phyloP scores from a whole-genome alignment of 1,284 basidiomycete genomes.

The Neotropicomus parvogracilis region DNA sequence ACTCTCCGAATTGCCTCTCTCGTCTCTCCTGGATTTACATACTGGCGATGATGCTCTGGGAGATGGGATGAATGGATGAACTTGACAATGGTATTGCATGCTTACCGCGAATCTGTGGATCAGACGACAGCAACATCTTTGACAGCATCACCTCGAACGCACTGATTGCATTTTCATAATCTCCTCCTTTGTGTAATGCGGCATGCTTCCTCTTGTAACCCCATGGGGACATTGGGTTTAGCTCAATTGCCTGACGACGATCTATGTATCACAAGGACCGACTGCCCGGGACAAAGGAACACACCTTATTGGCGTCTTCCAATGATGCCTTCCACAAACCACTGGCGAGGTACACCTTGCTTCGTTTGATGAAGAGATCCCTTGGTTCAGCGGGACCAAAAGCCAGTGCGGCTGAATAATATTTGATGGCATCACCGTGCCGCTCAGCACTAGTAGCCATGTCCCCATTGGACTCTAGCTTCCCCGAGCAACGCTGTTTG shows the following conservation, averaged over 20 bases:
- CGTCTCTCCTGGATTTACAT: neutral
- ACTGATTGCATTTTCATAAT: neutral
- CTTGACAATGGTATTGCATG: neutral
- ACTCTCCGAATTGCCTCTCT: neutral
- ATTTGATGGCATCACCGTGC: neutral
- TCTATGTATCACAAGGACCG: neutral
- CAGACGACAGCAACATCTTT: neutral
- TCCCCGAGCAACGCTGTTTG: neutral
- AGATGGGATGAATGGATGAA: neutral
- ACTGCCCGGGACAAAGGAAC: too few species aligned
- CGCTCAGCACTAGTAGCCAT: neutral
- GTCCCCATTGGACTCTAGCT: neutral
- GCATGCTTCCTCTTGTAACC: neutral
- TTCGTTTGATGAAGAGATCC: neutral
- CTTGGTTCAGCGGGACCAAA: neutral
- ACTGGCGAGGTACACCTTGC: neutral
- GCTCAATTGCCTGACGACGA: neutral
- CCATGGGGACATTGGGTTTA: neutral
- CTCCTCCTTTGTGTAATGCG: neutral
- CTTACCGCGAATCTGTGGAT: neutral
- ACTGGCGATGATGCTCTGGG: neutral
- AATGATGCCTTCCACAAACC: neutral
- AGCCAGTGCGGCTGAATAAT: neutral
- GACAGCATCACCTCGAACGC: neutral
- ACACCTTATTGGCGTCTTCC: neutral